phyloP scores from a whole-genome alignment of 345 rosid species.

The Adansonia digitata region DNA sequence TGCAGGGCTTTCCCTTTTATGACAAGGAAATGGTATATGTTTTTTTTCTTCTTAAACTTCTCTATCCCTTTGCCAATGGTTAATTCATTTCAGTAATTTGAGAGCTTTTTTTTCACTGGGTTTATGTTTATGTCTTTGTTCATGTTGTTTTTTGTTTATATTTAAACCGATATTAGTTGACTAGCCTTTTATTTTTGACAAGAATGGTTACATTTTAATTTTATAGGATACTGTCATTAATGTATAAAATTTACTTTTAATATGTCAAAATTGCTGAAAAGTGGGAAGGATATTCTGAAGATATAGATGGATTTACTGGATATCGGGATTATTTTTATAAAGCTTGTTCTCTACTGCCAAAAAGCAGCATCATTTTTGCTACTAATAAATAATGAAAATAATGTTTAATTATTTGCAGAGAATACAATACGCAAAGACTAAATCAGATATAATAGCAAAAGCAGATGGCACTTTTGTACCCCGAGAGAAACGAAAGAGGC shows the following conservation, averaged over 20 bases:
- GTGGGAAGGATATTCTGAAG: not conserved
- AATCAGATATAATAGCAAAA: constrained; percentile 87
- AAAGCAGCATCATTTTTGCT: not conserved
- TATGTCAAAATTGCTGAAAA: not conserved
- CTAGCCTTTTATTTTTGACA: not conserved
- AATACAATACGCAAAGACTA: constrained; percentile 87
- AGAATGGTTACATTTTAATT: not conserved
- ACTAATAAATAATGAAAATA: not conserved
- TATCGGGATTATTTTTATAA: not conserved
- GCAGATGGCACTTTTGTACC: constrained; percentile 99
- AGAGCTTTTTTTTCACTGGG: not conserved
- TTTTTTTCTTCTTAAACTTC: not conserved
- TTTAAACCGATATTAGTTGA: not conserved
- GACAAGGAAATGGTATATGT: constrained; percentile 76
- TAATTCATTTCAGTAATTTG: not conserved
- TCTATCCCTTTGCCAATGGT: not conserved
- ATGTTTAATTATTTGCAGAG: constrained; percentile 45
- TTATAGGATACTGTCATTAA: not conserved
- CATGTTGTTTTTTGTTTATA: not conserved
- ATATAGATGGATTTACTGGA: not conserved
- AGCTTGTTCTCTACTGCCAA: not conserved
- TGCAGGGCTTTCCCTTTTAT: constrained; percentile 94
- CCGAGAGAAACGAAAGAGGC: constrained; percentile 89
- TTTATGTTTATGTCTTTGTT: not conserved
- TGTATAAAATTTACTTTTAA: not conserved